Percentiles rank a stretch among this genome's conserved stretches.
Conservation (phyloP, 2,329 filamentous ascomycete genomes). For the Septoria linicola region DNA sequence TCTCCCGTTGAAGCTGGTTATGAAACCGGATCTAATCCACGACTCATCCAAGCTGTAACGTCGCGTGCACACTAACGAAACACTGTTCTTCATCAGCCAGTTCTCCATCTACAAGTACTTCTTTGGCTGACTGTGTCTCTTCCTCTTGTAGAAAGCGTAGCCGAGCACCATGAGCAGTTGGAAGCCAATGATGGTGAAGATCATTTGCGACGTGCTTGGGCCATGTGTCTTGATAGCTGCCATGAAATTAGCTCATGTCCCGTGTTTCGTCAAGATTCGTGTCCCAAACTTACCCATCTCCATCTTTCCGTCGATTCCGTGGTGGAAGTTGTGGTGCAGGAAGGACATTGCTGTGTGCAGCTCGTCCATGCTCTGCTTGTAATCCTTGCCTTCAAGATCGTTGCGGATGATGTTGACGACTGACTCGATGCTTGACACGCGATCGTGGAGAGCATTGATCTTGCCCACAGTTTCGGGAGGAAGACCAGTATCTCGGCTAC, state of each 20-base stretch:
- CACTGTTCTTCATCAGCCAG: constrained; percentile 5
- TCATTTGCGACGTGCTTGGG: constrained; percentile 60
- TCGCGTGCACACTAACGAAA: constrained; percentile 5
- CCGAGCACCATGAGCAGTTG: constrained; percentile 68
- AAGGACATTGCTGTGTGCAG: constrained; percentile 53
- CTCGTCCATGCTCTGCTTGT: constrained; percentile 54
- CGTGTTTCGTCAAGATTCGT: not conserved
- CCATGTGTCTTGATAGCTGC: constrained; percentile 39
- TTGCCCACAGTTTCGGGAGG: constrained; percentile 25
- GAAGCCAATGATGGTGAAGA: constrained; percentile 71
- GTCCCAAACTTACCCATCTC: constrained; percentile 4
- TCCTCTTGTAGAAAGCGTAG: constrained; percentile 78
- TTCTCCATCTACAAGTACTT: constrained; percentile 68
- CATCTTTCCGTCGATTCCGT: constrained; percentile 49
- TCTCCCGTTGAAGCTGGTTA: no score
- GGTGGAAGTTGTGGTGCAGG: constrained; percentile 49
- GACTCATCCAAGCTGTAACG: no score
- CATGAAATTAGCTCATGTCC: constrained; percentile 3
- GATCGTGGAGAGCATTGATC: constrained; percentile 23
- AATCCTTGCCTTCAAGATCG: constrained; percentile 58
- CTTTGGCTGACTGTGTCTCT: constrained; percentile 74
- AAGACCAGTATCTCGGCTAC: constrained; percentile 38
- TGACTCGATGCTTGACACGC: constrained; percentile 48
- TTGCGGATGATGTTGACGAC: constrained; percentile 52
- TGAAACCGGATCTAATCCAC: no score